These are phyloP conservation scores for Aegilops speltoides DNA, from an alignment of 176 grass and related monocot genomes.

Conservation along the genomic window DNA sequence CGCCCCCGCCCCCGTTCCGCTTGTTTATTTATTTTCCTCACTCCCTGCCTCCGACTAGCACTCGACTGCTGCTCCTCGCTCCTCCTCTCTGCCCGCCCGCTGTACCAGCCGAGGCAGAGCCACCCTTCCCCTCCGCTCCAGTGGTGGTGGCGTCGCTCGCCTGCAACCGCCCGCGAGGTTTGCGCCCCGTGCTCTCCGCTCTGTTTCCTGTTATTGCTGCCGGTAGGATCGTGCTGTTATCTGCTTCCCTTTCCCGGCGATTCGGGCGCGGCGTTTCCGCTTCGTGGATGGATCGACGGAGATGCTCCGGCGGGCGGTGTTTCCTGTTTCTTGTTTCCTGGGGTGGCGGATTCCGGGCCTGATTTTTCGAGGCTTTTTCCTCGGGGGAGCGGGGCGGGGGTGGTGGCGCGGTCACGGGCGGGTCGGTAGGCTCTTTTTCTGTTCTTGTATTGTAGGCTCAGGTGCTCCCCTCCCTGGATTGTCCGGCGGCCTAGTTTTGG, in stretches of 20 bases:
- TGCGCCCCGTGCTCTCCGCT: not conserved
- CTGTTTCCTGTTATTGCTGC: not conserved
- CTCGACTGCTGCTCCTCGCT: slow-evolving; percentile 2
- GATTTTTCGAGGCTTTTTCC: not conserved
- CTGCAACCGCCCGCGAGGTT: slow-evolving; percentile 10
- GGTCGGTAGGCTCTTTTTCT: not conserved
- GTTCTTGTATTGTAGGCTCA: not conserved
- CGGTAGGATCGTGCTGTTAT: not conserved
- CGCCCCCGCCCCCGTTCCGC: not conserved
- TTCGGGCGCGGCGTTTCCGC: not conserved
- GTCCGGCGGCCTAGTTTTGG: slow-evolving; percentile 37
- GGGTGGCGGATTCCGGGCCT: not conserved
- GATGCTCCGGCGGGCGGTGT: not conserved
- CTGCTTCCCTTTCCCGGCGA: not conserved
- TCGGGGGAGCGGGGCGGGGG: not conserved
- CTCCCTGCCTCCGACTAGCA: slow-evolving; percentile 20
- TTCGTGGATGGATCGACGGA: not conserved
- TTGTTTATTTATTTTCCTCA: slow-evolving; percentile 44
- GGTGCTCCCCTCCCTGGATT: slow-evolving; percentile 36
- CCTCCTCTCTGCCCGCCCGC: not conserved
- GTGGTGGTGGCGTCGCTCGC: not conserved
- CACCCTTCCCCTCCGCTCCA: not conserved
- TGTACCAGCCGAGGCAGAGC: slow-evolving; percentile 7
- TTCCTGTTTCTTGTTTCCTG: not conserved
- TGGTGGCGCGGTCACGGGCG: not conserved